Conservation (phyloP, 208 protist species). For the Blastocrithidia nonstop region DNA sequence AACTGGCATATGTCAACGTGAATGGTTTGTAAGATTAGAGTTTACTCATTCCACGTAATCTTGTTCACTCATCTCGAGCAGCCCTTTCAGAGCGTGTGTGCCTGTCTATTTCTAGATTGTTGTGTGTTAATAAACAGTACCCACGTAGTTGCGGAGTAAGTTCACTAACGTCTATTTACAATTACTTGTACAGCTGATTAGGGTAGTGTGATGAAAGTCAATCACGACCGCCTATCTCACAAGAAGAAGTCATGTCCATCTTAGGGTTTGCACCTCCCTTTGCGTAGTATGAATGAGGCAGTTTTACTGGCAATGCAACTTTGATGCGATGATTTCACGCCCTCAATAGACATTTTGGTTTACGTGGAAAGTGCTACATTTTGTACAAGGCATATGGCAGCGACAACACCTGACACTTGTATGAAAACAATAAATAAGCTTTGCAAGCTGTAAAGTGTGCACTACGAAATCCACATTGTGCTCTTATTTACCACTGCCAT, state of each 20-base stretch:
- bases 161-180: conserved; percentile 78
- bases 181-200: conserved; percentile 83
- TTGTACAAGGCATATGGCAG: conserved; percentile 74
- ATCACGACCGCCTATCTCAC: conserved; percentile 34
- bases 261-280: conserved; percentile 84
- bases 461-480: conserved; percentile 50
- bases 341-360: conserved; percentile 61
- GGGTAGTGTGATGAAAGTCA: conserved; percentile 30
- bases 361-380: conserved; percentile 31
- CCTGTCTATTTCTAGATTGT: conserved; percentile 44
- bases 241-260: conserved; percentile 82
- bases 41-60: conserved; percentile 39
- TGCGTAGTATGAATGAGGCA: conserved; percentile 65
- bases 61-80: conserved; percentile 45
- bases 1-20: conserved; percentile 7
- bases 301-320: conserved; percentile 84
- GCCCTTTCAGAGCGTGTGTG: conserved; percentile 55
- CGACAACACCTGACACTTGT: conserved; percentile 40
- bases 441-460: conserved; percentile 48
- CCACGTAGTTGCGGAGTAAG: conserved; percentile 79
- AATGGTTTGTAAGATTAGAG: conserved; percentile 29
- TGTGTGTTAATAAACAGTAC: conserved; percentile 84
- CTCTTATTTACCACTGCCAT: conserved; percentile 86
- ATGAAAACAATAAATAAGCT: conserved; percentile 27
- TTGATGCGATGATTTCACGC: conserved; percentile 85